Evolutionary conservation across 257 asterid genomes (phyloP), one percentile per base, ranked within the genome.

Genomic region (Fraxinus americana): DNA sequence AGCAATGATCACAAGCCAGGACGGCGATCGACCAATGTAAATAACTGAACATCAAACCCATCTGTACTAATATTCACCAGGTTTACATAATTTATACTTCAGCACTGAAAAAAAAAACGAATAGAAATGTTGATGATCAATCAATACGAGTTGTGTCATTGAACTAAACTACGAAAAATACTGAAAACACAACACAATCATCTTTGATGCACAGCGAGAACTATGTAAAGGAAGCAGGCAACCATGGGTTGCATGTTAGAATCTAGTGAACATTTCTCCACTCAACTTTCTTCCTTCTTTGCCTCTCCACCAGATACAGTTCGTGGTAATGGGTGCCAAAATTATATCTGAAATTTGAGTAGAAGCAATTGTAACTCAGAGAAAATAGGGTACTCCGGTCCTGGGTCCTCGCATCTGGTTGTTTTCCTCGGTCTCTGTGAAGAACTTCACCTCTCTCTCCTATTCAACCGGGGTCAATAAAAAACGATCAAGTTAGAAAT

Each of bases 391-490:
- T 16, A 95, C 99, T 84, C 99, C 99, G 10, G 91, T 88, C 87
- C 99, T 93, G n/a, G 98, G 99, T 61, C 99, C 99, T 77, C 99
- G 87, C 99, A 95, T 95, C 81, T 95, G 99, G 87, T 95, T 95
- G 92, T 93, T 95, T 84, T 95, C 98, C 82, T 95, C 99, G 0
- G 99, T 95, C 85, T 95, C 99, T 1, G 99, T 90, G 90, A 95
- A 95, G 79, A 95, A 95, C 92, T 95, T 93, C 87, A 95, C 98
- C 80, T 93, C 97, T 78, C 98, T 86, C 90, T 93, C 99, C 99
- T 95, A 83, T 61, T 70, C 70, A 75, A 39, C 14, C 45, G 36
- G 43, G 43, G 16, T 30, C 38, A n/a, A 72, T 25, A 48, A 21
- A 67, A 29, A 36, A 23, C 50, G 2, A 43, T 6, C 73, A 73